Percentiles rank a stretch among this genome's conserved stretches.
Evolutionary conservation across 2,329 filamentous ascomycete genomes (phyloP).

Genomic region (Neocucurbitaria cava): DNA sequence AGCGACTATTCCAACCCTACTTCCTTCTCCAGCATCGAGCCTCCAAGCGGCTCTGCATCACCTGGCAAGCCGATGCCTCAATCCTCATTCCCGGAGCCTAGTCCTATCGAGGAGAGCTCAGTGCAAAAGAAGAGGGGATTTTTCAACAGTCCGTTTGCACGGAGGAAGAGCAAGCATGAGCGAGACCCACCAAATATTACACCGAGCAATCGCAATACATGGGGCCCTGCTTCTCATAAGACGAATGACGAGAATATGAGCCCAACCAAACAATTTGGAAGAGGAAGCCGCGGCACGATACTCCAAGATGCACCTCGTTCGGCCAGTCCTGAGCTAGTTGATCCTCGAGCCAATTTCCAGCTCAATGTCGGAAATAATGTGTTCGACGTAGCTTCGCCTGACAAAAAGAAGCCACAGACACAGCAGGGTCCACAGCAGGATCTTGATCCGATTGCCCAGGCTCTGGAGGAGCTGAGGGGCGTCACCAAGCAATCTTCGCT

Average conservation of each 20-base stretch:
- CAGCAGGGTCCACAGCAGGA: slow-evolving; percentile 62
- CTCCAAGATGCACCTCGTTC: slow-evolving; percentile 43
- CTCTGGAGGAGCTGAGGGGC: slow-evolving; percentile 89
- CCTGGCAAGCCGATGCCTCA: slow-evolving; percentile 66
- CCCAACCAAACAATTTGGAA: slow-evolving; percentile 51
- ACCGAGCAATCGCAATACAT: slow-evolving; percentile 59
- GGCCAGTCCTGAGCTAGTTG: slow-evolving; percentile 76
- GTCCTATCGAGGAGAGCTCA: slow-evolving; percentile 49
- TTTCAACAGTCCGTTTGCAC: slow-evolving; percentile 88
- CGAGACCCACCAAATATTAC: slow-evolving; percentile 65
- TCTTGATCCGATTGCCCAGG: slow-evolving; percentile 86
- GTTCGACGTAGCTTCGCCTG: slow-evolving; percentile 86
- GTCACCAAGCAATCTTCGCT: slow-evolving; percentile 80
- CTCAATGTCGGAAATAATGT: slow-evolving; percentile 96
- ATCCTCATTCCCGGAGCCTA: slow-evolving; percentile 28
- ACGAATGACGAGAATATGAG: slow-evolving; percentile 52
- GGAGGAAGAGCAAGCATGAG: slow-evolving; percentile 84
- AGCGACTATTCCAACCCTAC: slow-evolving; percentile 92
- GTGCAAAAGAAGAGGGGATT: slow-evolving; percentile 81
- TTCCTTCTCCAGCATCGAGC: slow-evolving; percentile 86
- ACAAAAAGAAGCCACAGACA: slow-evolving; percentile 60
- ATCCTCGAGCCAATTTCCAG: slow-evolving; percentile 90
- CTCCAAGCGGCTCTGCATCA: slow-evolving; percentile 74
- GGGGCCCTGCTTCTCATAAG: slow-evolving; percentile 54
- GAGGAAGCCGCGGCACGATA: slow-evolving; percentile 34